Percentiles rank a stretch among this genome's conserved stretches.
Evolutionary conservation across 129 eudicot species (phyloP).

Genomic region (Sambucus nigra): DNA sequence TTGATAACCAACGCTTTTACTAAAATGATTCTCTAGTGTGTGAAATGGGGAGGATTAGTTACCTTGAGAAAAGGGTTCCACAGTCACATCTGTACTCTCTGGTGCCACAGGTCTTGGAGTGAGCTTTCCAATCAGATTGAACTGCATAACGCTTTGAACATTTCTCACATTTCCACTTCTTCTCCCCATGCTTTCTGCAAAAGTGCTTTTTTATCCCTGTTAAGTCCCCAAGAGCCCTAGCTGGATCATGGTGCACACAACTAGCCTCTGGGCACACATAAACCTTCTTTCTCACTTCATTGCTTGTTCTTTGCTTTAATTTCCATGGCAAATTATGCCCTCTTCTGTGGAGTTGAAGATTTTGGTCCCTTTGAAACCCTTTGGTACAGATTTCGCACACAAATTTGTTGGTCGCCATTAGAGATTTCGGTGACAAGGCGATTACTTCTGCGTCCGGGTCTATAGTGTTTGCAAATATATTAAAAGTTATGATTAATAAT

Average conservation of each 20-base stretch:
- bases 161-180: slow-evolving; percentile 58
- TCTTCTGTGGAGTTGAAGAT: slow-evolving; percentile 48
- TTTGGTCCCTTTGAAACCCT: slow-evolving; percentile 53
- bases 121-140: slow-evolving; percentile 60
- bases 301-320: slow-evolving; percentile 39
- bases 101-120: slow-evolving; percentile 49
- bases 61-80: slow-evolving; percentile 59
- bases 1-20: too few relatives aligned
- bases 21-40: too few relatives aligned
- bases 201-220: slow-evolving; percentile 53
- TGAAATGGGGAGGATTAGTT: not conserved
- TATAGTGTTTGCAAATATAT: too few relatives aligned
- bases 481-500: too few relatives aligned
- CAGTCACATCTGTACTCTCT: slow-evolving; percentile 56
- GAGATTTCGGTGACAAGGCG: slow-evolving; percentile 39
- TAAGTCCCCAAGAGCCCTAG: slow-evolving; percentile 45
- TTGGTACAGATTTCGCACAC: slow-evolving; percentile 49
- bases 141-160: slow-evolving; percentile 48
- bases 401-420: slow-evolving; percentile 43
- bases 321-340: slow-evolving; percentile 64
- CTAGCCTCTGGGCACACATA: slow-evolving; percentile 47
- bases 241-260: slow-evolving; percentile 50
- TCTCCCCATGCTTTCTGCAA: slow-evolving; percentile 49
- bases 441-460: slow-evolving; percentile 52
- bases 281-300: slow-evolving; percentile 42